These are phyloP conservation scores for Mucor ambiguus DNA, from an alignment of 371 early-diverging fungal genomes.

Conservation along the genomic window DNA sequence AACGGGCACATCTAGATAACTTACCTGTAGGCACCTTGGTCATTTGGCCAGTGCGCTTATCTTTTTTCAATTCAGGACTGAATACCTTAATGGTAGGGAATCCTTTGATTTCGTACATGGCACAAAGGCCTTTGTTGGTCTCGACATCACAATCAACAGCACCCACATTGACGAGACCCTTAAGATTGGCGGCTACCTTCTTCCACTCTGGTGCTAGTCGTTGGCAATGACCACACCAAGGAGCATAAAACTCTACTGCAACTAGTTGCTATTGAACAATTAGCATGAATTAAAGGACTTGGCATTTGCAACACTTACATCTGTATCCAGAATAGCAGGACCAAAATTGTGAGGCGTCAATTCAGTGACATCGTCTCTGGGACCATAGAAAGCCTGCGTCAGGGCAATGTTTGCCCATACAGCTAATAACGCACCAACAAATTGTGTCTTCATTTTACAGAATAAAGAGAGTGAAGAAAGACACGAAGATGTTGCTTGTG, in stretches of 20 bases:
- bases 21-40: slow-evolving; percentile 57
- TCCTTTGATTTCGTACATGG: slow-evolving; percentile 79
- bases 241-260: slow-evolving; percentile 89
- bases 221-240: slow-evolving; percentile 96
- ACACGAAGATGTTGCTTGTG: not conserved
- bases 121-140: slow-evolving; percentile 73
- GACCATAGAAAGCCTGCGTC: slow-evolving; percentile 51
- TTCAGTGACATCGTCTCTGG: slow-evolving; percentile 60
- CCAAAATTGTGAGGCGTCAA: slow-evolving; percentile 71
- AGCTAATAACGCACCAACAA: slow-evolving; percentile 18
- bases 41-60: slow-evolving; percentile 54
- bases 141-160: slow-evolving; percentile 92
- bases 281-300: not conserved
- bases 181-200: slow-evolving; percentile 80
- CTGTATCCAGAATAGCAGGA: slow-evolving; percentile 63
- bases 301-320: slow-evolving; percentile 47
- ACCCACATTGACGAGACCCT: slow-evolving; percentile 80
- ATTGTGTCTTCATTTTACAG: slow-evolving; percentile 16
- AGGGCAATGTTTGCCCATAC: slow-evolving; percentile 22
- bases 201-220: slow-evolving; percentile 85
- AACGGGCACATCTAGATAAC: not conserved
- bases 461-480: not conserved
- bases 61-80: slow-evolving; percentile 41
- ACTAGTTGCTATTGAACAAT: slow-evolving; percentile 62
- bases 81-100: slow-evolving; percentile 96